These are phyloP conservation scores for Fusarium sp. DNA, from an alignment of 2,329 filamentous ascomycete species.

Conservation along the genomic window DNA sequence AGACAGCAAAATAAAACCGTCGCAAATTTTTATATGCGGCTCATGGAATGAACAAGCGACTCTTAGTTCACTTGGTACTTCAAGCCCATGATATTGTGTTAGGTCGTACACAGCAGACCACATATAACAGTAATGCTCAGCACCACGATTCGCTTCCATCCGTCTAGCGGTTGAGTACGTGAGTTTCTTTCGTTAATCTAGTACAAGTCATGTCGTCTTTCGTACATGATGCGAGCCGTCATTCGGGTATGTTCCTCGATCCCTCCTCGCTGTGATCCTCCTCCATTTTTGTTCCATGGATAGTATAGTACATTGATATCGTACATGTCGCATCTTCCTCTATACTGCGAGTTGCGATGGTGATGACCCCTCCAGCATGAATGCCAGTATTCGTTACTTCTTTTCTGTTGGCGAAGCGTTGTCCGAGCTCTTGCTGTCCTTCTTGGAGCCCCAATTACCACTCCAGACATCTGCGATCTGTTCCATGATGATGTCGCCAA, in stretches of 20 bases:
- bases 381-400: constrained; percentile 33
- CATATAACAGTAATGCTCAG: background rate
- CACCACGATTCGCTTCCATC: background rate
- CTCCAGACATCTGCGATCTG: constrained; percentile 66
- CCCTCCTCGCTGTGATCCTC: constrained; percentile 9
- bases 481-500: constrained; percentile 66
- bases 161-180: background rate
- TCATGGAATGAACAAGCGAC: too few species aligned
- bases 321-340: constrained; percentile 15
- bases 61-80: too few species aligned
- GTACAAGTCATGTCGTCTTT: constrained; percentile 19
- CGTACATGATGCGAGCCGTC: constrained; percentile 20
- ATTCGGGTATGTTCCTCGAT: constrained; percentile 3
- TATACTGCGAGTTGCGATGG: background rate
- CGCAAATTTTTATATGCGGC: too few species aligned
- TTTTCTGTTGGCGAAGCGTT: constrained; percentile 24
- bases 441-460: constrained; percentile 50
- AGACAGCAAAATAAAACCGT: too few species aligned
- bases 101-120: background rate
- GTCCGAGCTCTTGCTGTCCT: constrained; percentile 41
- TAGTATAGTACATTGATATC: constrained; percentile 35
- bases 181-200: background rate
- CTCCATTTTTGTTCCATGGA: constrained; percentile 6
- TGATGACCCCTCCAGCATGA: background rate
- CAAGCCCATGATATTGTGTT: too few species aligned